Evolutionary conservation across 345 rosid genomes (phyloP), one percentile per base, ranked within the genome.

Genomic region (Cardamine resedifolia): DNA sequence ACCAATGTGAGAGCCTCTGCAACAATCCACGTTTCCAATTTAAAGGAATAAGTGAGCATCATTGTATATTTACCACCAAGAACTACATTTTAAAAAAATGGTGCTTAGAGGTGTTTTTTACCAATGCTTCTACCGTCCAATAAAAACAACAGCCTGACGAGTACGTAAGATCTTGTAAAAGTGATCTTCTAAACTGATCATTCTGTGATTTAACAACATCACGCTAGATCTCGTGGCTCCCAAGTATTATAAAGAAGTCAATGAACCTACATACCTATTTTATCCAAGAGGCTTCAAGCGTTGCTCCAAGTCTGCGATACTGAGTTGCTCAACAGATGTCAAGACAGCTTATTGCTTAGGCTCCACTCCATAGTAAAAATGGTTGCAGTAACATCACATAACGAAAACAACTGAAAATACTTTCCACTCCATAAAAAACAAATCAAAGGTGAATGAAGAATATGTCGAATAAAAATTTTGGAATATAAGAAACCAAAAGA

Each of bases 81-180:
- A 31, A 55, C 49, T 43, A 18, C 10, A 33, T 28, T 56, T 16
- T 5, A 15, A 26, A 44, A 47, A 31, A 31, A n/a, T n/a, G 10
- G 31, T 31, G 34, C 34, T 31, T 19, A 39, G 50, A 58, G 36
- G 51, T 60, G 61, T 6, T 74, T 65, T 63, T n/a, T n/a, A 86
- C 96, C 96, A 63, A 90, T 72, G 75, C 78, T 41, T 77, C 89
- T 80, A 77, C 98, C 98, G 66, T 87, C 90, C 73, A 92, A 90
- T 80, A 92, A 93, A 71, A 87, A n/a, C 90, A 64, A 90, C 93
- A 62, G 90, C 89, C 78, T 92, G 96, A 28, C 96, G 83, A 53
- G 88, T 85, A 67, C n/a, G n/a, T n/a, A n/a, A 93, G 83, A 52
- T 87, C 97, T 61, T 86, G 96, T 51, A 83, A 75, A 65, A 93